These are phyloP conservation scores for Calonectria pseudoreteaudii DNA, from an alignment of 2,329 filamentous ascomycete species.

Conservation along the genomic window DNA sequence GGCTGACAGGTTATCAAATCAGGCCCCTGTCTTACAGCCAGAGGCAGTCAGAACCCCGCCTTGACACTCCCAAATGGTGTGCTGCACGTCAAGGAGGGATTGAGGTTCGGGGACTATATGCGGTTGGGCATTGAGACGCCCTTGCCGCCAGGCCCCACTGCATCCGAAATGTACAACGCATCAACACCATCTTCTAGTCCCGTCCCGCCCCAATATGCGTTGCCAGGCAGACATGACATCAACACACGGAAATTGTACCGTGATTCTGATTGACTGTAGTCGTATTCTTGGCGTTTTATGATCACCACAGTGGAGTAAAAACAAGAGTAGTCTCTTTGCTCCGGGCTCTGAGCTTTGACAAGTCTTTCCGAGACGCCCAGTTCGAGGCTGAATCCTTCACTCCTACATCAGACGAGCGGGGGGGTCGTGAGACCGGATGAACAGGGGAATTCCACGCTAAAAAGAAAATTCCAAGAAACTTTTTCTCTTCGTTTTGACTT, in stretches of 20 bases:
- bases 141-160: constrained; percentile 55
- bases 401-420: constrained; percentile 1
- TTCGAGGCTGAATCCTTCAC: constrained; percentile 2
- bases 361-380: background rate
- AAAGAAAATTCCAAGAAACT: constrained; percentile 6
- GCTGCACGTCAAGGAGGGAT: constrained; percentile 36
- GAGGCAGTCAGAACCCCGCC: constrained; percentile 26
- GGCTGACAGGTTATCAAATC: constrained; percentile 35
- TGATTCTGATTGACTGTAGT: constrained; percentile 10
- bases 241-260: constrained; percentile 7
- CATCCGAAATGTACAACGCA: constrained; percentile 62
- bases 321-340: background rate
- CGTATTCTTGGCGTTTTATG: constrained; percentile 1
- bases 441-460: background rate
- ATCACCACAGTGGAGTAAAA: background rate
- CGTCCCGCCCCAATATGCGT: constrained; percentile 23
- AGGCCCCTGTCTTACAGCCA: constrained; percentile 32
- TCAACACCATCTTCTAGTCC: constrained; percentile 42
- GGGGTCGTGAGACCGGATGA: background rate
- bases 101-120: constrained; percentile 42
- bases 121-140: constrained; percentile 64
- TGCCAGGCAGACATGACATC: constrained; percentile 21
- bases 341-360: background rate
- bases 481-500: constrained; percentile 29
- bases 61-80: constrained; percentile 28